Evolutionary conservation across 23 red algal genomes (phyloP), one percentile per base, ranked within the genome.

Genomic region (Agarophyton chilense): DNA sequence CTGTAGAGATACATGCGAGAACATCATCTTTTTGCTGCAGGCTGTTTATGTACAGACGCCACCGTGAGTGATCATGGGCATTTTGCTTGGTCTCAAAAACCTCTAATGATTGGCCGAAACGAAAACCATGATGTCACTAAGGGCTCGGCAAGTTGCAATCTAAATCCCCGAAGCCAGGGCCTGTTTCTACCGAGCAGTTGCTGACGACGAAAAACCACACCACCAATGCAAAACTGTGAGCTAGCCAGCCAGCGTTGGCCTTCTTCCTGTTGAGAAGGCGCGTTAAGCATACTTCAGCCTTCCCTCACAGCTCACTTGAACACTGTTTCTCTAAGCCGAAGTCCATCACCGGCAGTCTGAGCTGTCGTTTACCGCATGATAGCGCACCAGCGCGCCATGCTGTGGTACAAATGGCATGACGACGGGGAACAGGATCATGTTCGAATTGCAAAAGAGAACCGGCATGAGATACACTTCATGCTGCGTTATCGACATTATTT

Each of bases 251-350:
- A 1, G 49, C 34, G 12, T 46, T 19, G 38, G 78, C 36, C 31
- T 78, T 34, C 2, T 36, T 22, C 17, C 85, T 71, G 35, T 89
- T 89, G 14, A 78, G 43, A 39, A 89, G 35, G 10, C 45, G 73
- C 36, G 65, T 42, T 6, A 46, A 21, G 40, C 18, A 66, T 17
- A 40, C 60, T 17, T 78, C 73, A 33, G 13, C 43, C 13, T 49
- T 62, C 36, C 85, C 85, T 44, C 72, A 50, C 10, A 89, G 19
- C 85, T 71, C 78, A 61, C 29, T 38, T 26, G 85, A 71, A 42
- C 78, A 45, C 34, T 77, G 73, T 56, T 60, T 53, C 12, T 44
- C 35, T 10, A 54, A 21, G 22, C 78, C 78, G 1, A 25, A 24
- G 53, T 63, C 55, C 35, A 62, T 29, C 57, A 89, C 51, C 16